Evolutionary conservation across 352 stramenopile genomes (phyloP).

Genomic region (Pythium periplocum): DNA sequence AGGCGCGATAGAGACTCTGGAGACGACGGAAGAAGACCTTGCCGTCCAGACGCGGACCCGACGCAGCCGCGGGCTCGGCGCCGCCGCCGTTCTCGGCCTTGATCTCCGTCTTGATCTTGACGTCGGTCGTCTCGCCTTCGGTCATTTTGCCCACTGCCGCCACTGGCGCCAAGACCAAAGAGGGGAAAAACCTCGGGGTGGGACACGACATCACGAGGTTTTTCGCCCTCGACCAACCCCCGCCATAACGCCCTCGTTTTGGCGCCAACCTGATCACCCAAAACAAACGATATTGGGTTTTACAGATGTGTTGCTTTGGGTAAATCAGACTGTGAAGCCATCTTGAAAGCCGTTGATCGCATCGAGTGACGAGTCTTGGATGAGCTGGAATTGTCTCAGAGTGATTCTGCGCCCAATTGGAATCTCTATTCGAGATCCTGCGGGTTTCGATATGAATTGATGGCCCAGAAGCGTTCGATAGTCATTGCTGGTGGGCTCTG

Average conservation of each 20-base stretch:
- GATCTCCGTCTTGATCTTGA: slow-evolving; percentile 22
- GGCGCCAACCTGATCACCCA: slow-evolving; percentile 8
- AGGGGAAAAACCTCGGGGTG: slow-evolving; percentile 12
- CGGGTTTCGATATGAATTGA: no score
- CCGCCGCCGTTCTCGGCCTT: slow-evolving; percentile 24
- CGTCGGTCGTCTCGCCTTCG: slow-evolving; percentile 7
- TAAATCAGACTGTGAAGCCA: neutral
- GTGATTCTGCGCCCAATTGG: no score
- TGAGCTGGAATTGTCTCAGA: no score
- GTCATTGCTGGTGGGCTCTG: no score
- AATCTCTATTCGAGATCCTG: no score
- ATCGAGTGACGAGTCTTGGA: no score
- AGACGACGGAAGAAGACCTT: slow-evolving; percentile 79
- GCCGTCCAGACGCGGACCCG: slow-evolving; percentile 43
- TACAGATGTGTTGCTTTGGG: slow-evolving; percentile 6
- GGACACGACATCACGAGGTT: slow-evolving; percentile 5
- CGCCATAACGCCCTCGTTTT: slow-evolving; percentile 17
- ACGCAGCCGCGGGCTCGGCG: neutral
- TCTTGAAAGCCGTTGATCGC: no score
- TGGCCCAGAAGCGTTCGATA: no score
- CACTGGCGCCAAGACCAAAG: slow-evolving; percentile 12
- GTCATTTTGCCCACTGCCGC: slow-evolving; percentile 8
- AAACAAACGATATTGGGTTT: no score
- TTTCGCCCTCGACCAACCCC: slow-evolving; percentile 4
- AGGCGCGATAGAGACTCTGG: slow-evolving; percentile 65